These are phyloP conservation scores for Kodamaea suecica DNA, from an alignment of 1,139 yeast species.

Conservation along the genomic window DNA sequence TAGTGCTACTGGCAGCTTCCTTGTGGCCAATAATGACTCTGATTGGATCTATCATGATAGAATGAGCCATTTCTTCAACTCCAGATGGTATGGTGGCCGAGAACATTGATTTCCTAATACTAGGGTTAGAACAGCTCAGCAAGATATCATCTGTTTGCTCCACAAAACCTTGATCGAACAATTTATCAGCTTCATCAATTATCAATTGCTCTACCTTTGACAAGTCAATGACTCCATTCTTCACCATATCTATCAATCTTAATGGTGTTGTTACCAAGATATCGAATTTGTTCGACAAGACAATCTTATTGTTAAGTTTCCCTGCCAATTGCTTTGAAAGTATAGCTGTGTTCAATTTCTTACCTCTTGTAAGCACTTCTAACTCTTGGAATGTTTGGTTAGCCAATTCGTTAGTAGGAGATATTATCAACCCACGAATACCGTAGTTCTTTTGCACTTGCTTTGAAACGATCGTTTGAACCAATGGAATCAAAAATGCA, in stretches of 20 bases:
- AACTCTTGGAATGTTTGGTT: conserved; percentile 77
- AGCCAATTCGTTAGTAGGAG: conserved; percentile 90
- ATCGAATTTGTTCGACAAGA: conserved; percentile 66
- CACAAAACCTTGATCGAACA: conserved; percentile 86
- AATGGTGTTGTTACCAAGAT: conserved; percentile 85
- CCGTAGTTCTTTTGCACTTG: conserved; percentile 39
- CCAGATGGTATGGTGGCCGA: conserved; percentile 96
- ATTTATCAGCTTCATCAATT: conserved; percentile 94
- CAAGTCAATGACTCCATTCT: conserved; percentile 56
- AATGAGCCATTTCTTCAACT: conserved; percentile 83
- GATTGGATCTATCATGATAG: conserved; percentile 81
- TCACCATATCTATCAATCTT: conserved; percentile 75
- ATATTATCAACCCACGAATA: conserved; percentile 72
- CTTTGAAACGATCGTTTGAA: conserved; percentile 47
- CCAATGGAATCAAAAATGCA: conserved; percentile 80
- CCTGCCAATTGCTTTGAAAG: conserved; percentile 75
- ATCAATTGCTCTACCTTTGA: conserved; percentile 67
- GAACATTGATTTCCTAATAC: conserved; percentile 70
- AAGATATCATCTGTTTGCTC: conserved; percentile 88
- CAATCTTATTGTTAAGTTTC: conserved; percentile 58
- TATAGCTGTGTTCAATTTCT: conserved; percentile 61
- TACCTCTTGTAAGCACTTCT: conserved; percentile 50
- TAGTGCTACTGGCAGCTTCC: conserved; percentile 83
- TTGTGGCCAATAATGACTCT: conserved; percentile 90
- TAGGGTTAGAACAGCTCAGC: conserved; percentile 56